Percentiles rank a stretch among this genome's conserved stretches.
Conservation (phyloP, 768 basidiomycete genomes). For the Boletus pseudo-olivaceus region DNA sequence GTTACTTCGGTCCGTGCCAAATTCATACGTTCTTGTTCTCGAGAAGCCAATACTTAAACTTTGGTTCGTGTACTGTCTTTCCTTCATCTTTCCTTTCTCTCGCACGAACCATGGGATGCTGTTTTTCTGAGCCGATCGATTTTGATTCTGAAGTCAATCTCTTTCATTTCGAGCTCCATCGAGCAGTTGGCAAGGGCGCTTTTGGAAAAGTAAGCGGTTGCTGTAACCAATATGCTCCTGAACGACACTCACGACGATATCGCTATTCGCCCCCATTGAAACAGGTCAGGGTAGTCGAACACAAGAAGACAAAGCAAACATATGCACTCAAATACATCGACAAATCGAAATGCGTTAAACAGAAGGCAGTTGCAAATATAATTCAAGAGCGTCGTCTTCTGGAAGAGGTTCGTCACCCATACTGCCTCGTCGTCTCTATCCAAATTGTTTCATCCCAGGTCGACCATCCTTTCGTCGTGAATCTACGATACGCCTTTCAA, state of each 20-base stretch:
- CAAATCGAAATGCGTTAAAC: slow-evolving; percentile 86
- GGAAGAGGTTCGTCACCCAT: slow-evolving; percentile 67
- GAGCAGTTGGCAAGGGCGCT: slow-evolving; percentile 94
- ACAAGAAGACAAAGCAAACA: slow-evolving; percentile 87
- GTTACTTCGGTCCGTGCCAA: slow-evolving; percentile 16
- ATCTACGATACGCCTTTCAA: slow-evolving; percentile 93
- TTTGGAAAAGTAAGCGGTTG: slow-evolving; percentile 82
- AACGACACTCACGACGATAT: slow-evolving; percentile 4
- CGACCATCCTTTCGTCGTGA: slow-evolving; percentile 86
- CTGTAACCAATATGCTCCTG: not conserved
- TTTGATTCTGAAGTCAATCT: slow-evolving; percentile 82
- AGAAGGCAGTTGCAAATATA: slow-evolving; percentile 88
- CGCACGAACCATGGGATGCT: slow-evolving; percentile 53
- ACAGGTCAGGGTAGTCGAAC: slow-evolving; percentile 95
- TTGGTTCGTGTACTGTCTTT: slow-evolving; percentile 17
- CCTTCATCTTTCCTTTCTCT: slow-evolving; percentile 32
- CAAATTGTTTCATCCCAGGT: slow-evolving; percentile 44
- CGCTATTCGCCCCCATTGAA: not conserved
- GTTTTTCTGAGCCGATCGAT: slow-evolving; percentile 75
- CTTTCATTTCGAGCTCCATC: slow-evolving; percentile 94
- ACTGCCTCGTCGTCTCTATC: slow-evolving; percentile 7
- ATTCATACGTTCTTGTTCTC: slow-evolving; percentile 36
- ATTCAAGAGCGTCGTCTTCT: slow-evolving; percentile 91
- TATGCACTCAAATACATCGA: slow-evolving; percentile 99
- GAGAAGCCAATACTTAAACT: slow-evolving; percentile 23